These are phyloP conservation scores for Phyllachora maydis DNA, from an alignment of 2,329 filamentous ascomycete genomes.

Conservation along the genomic window DNA sequence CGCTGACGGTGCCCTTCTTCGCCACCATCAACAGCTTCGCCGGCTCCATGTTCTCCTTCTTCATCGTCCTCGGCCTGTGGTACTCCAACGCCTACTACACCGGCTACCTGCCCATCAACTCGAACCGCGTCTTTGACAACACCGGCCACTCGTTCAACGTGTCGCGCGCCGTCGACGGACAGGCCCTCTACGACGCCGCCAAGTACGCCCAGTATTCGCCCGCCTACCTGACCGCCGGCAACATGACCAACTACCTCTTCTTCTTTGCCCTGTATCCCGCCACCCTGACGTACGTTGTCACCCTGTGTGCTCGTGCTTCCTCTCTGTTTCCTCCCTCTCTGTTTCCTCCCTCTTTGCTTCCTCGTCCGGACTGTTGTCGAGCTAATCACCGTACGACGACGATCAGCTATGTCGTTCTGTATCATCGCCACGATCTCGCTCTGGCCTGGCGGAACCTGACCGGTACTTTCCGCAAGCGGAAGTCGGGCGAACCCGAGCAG, in stretches of 20 bases:
- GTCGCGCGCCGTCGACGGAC: slow-evolving; percentile 16
- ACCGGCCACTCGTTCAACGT: slow-evolving; percentile 25
- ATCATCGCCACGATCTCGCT: slow-evolving; percentile 27
- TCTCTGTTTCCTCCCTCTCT: too few species aligned
- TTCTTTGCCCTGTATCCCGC: slow-evolving; percentile 34
- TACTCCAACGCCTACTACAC: slow-evolving; percentile 37
- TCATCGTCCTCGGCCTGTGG: slow-evolving; percentile 34
- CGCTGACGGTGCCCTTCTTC: slow-evolving; percentile 25
- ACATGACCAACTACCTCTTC: slow-evolving; percentile 28
- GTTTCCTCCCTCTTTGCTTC: too few species aligned
- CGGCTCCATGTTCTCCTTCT: slow-evolving; percentile 31
- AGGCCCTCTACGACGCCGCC: slow-evolving; percentile 20
- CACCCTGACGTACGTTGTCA: slow-evolving; percentile 18
- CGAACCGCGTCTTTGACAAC: slow-evolving; percentile 27
- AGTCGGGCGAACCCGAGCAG: slow-evolving; percentile 10
- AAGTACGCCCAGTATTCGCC: slow-evolving; percentile 29
- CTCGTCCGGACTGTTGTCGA: not conserved
- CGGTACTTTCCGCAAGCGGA: slow-evolving; percentile 20
- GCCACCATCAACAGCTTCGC: slow-evolving; percentile 41
- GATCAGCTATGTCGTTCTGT: slow-evolving; percentile 16
- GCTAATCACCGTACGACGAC: too few species aligned
- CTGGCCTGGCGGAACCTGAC: slow-evolving; percentile 25
- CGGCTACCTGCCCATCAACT: slow-evolving; percentile 27
- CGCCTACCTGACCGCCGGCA: slow-evolving; percentile 26
- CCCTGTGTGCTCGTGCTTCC: too few species aligned